Percentiles rank a stretch among this genome's conserved stretches.
These are phyloP conservation scores for Globisporangium cylindrosporum DNA, from an alignment of 352 stramenopile species.

Conservation along the genomic window DNA sequence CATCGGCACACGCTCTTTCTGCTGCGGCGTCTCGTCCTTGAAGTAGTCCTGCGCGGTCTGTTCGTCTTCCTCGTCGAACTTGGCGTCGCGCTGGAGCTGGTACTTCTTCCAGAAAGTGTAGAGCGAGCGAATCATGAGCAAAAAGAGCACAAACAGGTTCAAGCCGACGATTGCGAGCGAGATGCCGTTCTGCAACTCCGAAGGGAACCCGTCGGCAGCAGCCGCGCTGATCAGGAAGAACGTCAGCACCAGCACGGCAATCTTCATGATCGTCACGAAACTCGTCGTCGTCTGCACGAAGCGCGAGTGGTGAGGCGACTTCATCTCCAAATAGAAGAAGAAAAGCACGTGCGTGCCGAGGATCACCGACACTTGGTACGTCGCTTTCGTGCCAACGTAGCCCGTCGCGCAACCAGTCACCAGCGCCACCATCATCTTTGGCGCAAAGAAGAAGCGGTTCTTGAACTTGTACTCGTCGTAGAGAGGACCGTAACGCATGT, in stretches of 20 bases:
- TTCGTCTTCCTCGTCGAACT: slow-evolving; percentile 55
- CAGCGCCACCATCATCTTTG: slow-evolving; percentile 75
- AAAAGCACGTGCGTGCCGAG: slow-evolving; percentile 58
- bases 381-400: slow-evolving; percentile 49
- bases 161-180: slow-evolving; percentile 65
- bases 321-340: slow-evolving; percentile 72
- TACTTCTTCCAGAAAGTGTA: slow-evolving; percentile 77
- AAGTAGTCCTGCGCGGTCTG: slow-evolving; percentile 63
- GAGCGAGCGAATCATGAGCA: slow-evolving; percentile 63
- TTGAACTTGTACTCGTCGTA: slow-evolving; percentile 90
- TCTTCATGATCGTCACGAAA: slow-evolving; percentile 79
- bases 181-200: slow-evolving; percentile 62
- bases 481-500: slow-evolving; percentile 75
- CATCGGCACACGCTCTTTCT: slow-evolving; percentile 29
- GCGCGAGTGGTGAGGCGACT: slow-evolving; percentile 63
- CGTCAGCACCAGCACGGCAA: slow-evolving; percentile 64
- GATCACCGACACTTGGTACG: slow-evolving; percentile 51
- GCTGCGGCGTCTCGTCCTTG: slow-evolving; percentile 55
- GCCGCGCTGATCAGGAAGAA: slow-evolving; percentile 70
- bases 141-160: slow-evolving; percentile 62
- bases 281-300: slow-evolving; percentile 73
- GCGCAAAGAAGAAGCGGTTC: slow-evolving; percentile 82
- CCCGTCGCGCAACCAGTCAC: slow-evolving; percentile 57
- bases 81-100: slow-evolving; percentile 58
- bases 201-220: slow-evolving; percentile 50